Base-by-base conservation (phyloP, 2,329 filamentous ascomycete genomes). In the Aureobasidium sp. region DNA sequence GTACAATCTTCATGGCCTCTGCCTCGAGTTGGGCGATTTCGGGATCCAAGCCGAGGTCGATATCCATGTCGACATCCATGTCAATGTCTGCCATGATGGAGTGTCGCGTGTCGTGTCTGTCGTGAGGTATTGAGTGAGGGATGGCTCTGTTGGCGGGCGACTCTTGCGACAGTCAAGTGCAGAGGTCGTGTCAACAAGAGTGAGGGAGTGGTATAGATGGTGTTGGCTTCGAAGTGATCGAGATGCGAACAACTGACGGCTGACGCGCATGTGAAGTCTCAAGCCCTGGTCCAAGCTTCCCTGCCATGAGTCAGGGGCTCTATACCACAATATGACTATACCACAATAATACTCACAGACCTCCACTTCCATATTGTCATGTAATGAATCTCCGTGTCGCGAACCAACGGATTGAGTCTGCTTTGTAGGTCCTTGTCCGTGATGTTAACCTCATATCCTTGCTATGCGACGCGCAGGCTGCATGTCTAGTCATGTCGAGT, bases 21-120 rank as follows among this genome's bases (percentile, higher is more conserved):
- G 69, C 71, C 47, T 71, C 68, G 63, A 73, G 65, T 32, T 67
- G 67, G 63, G 68, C 69, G 36, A 72, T 65, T 47, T 74, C 72
- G 9, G 68, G 66, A 62, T 73, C 71, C 20, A 67, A 67, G 32
- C 62, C 63, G 26, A 67, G 59, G 62, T 68, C 66, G 57, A 70
- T 66, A 62, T 69, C 68, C 62, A 70, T 66, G 44, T 72, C 70
- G 52, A 73, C 67, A 63, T 74, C 71, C 66, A 73, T 69, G 50
- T 72, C 70, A n/a, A 51, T 52, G 36, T 48, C 65, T 53, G 73
- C 71, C 64, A 70, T 68, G 62, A 65, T 66, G 59, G 12, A 27
- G 29, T 27, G 47, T 50, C 47, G 47, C 29, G 47, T 34, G 29
- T 34, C 34, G 24, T 37, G 48, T 37, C n/a, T 24, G 27, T 34